Percentiles rank a stretch among this genome's conserved stretches.
These are phyloP conservation scores for Hypsizygus marmoreus DNA, from an alignment of 768 basidiomycete genomes.

Conservation along the genomic window DNA sequence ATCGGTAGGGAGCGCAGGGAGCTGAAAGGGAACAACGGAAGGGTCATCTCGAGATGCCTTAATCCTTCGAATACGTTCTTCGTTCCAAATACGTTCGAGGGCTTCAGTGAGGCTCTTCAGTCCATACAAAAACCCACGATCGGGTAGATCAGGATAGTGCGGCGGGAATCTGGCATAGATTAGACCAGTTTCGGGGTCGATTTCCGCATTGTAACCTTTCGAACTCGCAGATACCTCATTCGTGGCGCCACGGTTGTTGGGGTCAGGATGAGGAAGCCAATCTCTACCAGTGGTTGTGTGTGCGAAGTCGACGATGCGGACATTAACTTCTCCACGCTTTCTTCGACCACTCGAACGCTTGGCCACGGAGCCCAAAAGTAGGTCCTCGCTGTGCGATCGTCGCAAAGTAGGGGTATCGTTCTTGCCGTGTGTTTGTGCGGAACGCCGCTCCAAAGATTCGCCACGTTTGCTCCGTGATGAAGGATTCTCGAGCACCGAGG, in stretches of 20 bases:
- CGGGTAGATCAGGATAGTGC: conserved; percentile 84
- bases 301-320: conserved; percentile 97
- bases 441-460: conserved; percentile 70
- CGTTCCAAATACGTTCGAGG: conserved; percentile 85
- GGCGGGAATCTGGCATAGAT: conserved; percentile 94
- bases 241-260: conserved; percentile 37
- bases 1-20: conserved; percentile 66
- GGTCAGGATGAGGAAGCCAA: conserved; percentile 69
- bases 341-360: conserved; percentile 66
- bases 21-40: conserved; percentile 43
- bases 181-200: conserved; percentile 81
- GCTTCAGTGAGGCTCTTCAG: conserved; percentile 77
- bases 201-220: conserved; percentile 79
- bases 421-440: conserved; percentile 42
- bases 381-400: conserved; percentile 79
- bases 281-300: conserved; percentile 96
- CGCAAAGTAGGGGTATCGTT: conserved; percentile 54
- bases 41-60: conserved; percentile 64
- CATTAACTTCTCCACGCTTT: conserved; percentile 88
- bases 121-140: conserved; percentile 93
- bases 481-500: conserved; percentile 62
- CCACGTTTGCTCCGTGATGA: conserved; percentile 74
- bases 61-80: conserved; percentile 72
- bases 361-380: conserved; percentile 65
- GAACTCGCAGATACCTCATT: conserved; percentile 55